phyloP scores from a whole-genome alignment of 108 stramenopile genomes.

The Fragilaria crotonensis region DNA sequence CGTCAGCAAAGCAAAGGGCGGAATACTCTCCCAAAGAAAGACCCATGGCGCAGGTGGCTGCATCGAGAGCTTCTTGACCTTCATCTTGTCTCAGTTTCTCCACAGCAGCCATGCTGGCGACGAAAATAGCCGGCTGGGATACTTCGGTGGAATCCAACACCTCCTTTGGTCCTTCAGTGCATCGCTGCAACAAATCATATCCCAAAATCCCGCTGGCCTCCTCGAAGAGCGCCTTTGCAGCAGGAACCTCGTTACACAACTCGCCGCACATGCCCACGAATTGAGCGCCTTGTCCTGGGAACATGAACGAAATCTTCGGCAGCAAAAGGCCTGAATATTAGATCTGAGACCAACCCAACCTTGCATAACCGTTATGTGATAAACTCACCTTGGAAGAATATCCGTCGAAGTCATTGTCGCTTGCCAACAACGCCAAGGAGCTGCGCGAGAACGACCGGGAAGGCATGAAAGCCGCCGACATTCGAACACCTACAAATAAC shows the following conservation, averaged over 20 bases:
- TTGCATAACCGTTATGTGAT: neutral
- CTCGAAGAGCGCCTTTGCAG: constrained; percentile 91
- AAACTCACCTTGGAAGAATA: constrained; percentile 65
- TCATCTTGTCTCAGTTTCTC: constrained; percentile 87
- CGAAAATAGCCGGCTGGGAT: constrained; percentile 97
- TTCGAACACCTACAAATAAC: constrained; percentile 24
- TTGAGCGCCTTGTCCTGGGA: constrained; percentile 94
- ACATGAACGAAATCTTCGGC: constrained; percentile 80
- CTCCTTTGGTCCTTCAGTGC: constrained; percentile 91
- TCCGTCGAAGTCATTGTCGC: constrained; percentile 82
- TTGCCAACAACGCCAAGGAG: constrained; percentile 26
- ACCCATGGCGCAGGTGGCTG: constrained; percentile 94
- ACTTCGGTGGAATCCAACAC: constrained; percentile 92
- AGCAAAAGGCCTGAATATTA: neutral
- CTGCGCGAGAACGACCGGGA: constrained; percentile 37
- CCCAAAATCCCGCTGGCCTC: constrained; percentile 93
- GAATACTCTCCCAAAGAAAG: constrained; percentile 94
- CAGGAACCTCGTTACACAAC: constrained; percentile 76
- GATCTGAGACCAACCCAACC: neutral
- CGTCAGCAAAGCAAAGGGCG: constrained; percentile 96
- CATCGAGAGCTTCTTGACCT: constrained; percentile 85
- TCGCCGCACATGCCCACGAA: constrained; percentile 88
- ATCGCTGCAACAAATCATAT: constrained; percentile 90
- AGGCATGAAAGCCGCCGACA: constrained; percentile 50
- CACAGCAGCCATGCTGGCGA: constrained; percentile 95